A percentile compares a stretch with the other conserved stretches of the same genome.
Evolutionary conservation across 768 basidiomycete genomes (phyloP).

Genomic region (Lactarius hatsudake): DNA sequence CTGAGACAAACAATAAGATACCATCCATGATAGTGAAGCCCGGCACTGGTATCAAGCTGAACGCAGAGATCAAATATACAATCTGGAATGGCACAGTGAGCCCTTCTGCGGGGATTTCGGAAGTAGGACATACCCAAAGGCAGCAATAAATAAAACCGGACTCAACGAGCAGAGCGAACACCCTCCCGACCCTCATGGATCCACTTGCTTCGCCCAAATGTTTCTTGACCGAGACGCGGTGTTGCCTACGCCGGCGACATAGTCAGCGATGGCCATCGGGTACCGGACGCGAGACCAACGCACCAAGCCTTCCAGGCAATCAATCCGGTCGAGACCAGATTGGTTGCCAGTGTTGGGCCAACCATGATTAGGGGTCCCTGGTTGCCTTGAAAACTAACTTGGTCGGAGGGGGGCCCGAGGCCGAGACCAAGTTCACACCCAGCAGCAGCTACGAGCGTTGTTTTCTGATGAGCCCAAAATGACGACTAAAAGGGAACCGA

Average conservation of each 20-base stretch:
- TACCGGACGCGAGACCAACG: not conserved
- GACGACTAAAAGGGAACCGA: too few relatives aligned
- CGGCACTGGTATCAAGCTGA: too few relatives aligned
- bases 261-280: not conserved
- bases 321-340: slow-evolving; percentile 5
- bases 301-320: slow-evolving; percentile 3
- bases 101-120: too few relatives aligned
- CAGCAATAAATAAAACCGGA: too few relatives aligned
- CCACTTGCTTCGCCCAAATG: slow-evolving; percentile 2
- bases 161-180: too few relatives aligned
- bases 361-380: not conserved
- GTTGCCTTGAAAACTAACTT: too few relatives aligned
- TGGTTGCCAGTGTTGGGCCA: not conserved
- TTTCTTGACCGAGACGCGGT: not conserved
- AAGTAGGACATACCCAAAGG: too few relatives aligned
- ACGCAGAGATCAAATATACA: too few relatives aligned
- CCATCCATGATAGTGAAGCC: too few relatives aligned
- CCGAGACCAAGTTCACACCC: not conserved
- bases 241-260: not conserved
- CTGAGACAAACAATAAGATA: too few relatives aligned
- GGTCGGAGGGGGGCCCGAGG: not conserved
- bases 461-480: too few relatives aligned
- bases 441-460: not conserved
- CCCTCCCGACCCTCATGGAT: not conserved
- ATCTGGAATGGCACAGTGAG: too few relatives aligned